phyloP scores from a whole-genome alignment of 2,329 filamentous ascomycete genomes.

The Hyphodiscus sp. region DNA sequence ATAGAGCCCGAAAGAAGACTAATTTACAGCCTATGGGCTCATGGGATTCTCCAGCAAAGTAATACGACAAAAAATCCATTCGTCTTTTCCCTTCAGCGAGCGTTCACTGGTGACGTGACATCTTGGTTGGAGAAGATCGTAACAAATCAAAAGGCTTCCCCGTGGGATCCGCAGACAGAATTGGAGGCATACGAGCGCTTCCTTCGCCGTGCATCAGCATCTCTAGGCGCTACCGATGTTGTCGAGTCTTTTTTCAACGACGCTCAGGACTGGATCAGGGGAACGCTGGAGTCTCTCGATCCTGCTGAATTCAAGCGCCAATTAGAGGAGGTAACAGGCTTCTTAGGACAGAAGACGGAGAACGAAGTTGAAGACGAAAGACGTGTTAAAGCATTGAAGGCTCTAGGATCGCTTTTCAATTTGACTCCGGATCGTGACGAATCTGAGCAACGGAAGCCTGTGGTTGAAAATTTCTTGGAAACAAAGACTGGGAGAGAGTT shows the following conservation, averaged over 20 bases:
- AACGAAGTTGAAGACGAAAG: background rate
- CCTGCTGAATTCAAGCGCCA: background rate
- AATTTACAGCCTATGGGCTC: background rate
- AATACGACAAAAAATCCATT: background rate
- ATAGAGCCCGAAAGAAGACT: background rate
- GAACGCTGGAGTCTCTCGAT: background rate
- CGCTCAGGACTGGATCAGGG: background rate
- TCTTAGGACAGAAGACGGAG: background rate
- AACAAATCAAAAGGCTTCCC: background rate
- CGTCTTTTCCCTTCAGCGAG: background rate
- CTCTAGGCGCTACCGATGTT: background rate
- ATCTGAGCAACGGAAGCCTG: background rate
- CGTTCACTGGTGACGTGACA: background rate
- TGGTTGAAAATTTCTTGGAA: background rate
- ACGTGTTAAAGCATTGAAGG: background rate
- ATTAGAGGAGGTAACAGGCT: background rate
- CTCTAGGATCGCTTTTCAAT: background rate
- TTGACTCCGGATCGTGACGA: background rate
- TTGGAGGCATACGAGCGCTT: conserved; percentile 28
- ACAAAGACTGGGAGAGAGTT: background rate
- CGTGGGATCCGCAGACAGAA: conserved; percentile 17
- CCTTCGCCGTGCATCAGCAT: conserved; percentile 7
- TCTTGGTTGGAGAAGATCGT: background rate
- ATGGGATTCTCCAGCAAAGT: background rate
- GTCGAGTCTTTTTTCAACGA: background rate